phyloP scores from a whole-genome alignment of 2,329 filamentous ascomycete species.

The Fusarium pseudonygamai region DNA sequence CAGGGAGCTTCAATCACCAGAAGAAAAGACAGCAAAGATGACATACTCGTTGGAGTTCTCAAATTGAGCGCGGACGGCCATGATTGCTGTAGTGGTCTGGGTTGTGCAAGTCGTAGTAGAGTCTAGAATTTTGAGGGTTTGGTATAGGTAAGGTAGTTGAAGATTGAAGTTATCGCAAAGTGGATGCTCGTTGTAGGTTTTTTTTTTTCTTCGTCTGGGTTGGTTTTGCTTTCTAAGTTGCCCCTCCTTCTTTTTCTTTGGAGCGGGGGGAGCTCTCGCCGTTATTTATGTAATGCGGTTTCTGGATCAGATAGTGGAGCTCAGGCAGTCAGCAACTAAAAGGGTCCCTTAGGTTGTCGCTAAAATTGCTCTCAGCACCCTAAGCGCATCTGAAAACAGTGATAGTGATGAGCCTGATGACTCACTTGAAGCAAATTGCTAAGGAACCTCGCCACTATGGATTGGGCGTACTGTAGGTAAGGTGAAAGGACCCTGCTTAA shows the following conservation, averaged over 20 bases:
- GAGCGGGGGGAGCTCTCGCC: constrained; percentile 29
- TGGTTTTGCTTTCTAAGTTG: neutral
- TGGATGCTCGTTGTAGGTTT: constrained; percentile 28
- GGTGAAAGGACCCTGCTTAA: neutral
- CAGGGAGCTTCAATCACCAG: constrained; percentile 14
- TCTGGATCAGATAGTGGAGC: constrained; percentile 1
- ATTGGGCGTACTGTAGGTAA: neutral
- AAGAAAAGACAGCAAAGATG: neutral
- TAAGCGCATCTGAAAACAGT: constrained; percentile 3
- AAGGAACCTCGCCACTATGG: constrained; percentile 11
- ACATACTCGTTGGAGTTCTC: constrained; percentile 91
- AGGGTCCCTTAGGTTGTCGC: neutral
- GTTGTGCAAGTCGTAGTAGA: constrained; percentile 21
- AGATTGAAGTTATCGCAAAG: constrained; percentile 25
- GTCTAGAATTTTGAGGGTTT: constrained; percentile 30
- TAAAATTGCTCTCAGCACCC: neutral
- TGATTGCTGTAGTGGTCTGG: constrained; percentile 49
- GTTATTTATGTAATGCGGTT: constrained; percentile 38
- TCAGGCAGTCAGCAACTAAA: constrained; percentile 4
- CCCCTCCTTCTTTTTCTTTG: neutral
- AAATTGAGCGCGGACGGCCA: constrained; percentile 79
- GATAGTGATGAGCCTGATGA: constrained; percentile 18
- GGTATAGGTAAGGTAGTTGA: neutral
- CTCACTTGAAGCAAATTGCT: constrained; percentile 2
- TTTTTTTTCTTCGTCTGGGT: constrained; percentile 24